A percentile compares a stretch with the other conserved stretches of the same genome.
Evolutionary conservation across 768 basidiomycete species (phyloP).

Genomic region (Lentinula aciculospora): DNA sequence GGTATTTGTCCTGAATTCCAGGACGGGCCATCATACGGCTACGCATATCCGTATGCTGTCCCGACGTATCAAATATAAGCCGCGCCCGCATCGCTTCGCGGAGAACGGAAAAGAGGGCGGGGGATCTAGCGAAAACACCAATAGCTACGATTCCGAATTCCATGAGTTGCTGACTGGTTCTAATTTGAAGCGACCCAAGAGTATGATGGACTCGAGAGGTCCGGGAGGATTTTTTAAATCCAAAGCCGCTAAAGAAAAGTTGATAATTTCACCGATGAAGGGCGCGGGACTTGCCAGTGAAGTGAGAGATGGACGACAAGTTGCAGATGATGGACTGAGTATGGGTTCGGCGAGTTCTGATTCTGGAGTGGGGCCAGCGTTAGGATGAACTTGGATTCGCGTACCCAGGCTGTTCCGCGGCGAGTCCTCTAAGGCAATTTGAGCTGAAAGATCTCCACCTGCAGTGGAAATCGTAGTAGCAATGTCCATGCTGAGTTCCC

Average conservation of each 20-base stretch:
- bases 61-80: constrained; percentile 2
- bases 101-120: constrained; percentile 19
- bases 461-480: neutral
- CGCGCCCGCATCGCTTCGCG: constrained; percentile 5
- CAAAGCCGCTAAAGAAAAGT: constrained; percentile 14
- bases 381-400: neutral
- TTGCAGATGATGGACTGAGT: neutral
- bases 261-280: constrained; percentile 6
- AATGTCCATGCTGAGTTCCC: neutral
- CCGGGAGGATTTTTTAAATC: constrained; percentile 1
- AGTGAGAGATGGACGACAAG: neutral
- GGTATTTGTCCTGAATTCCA: neutral
- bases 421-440: neutral
- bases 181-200: constrained; percentile 52
- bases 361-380: neutral
- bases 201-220: constrained; percentile 22
- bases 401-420: neutral
- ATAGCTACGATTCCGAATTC: constrained; percentile 27
- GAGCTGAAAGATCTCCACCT: neutral
- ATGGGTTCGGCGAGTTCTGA: neutral
- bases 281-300: constrained; percentile 5
- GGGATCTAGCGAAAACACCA: constrained; percentile 17
- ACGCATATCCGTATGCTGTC: constrained; percentile 16
- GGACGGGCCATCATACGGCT: constrained; percentile 15
- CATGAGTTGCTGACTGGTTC: constrained; percentile 51